Evolutionary conservation across 768 basidiomycete genomes (phyloP), one percentile per base, ranked within the genome.

Genomic region (Serendipita vermifera): DNA sequence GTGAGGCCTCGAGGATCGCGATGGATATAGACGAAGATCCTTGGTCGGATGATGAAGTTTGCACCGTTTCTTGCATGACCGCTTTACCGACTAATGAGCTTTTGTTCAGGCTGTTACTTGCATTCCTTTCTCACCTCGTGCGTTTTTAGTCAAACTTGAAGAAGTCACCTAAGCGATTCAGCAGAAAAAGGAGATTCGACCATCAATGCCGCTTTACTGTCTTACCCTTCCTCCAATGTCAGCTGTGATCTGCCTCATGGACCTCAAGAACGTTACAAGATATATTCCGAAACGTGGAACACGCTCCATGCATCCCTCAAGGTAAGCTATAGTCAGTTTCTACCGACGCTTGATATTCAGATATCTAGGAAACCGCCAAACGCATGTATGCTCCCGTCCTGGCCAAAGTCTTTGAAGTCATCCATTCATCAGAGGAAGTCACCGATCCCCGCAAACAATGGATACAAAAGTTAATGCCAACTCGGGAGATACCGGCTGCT

Each of bases 11-110:
- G n/a, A n/a, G 17, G 15, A 41, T 20, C 26, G 27, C 17, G n/a
- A 51, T 51, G 46, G 46, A 51, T n/a, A 24, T 27, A 7, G 46
- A 51, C n/a, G 15, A 29, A 26, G 46, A 51, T 51, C 15, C 32
- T 15, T 51, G 46, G 46, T 22, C 17, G 5, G 46, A 51, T 9
- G 46, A 51, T 51, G 46, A 51, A n/a, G 46, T 31, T 20, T 5
- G 46, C 32, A 51, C 9, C 17, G 0, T 9, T 6, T 41, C 17
- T 26, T n/a, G 9, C n/a, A n/a, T n/a, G n/a, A 7, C 7, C 0
- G 17, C 7, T 41, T 41, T 17, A n/a, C 15, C 39, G 27, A 20
- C 15, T n/a, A 17, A 6, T 41, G 39, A 41, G 17, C 39, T 6
- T n/a, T 17, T 20, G 0, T 26, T 20, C 17, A 51, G 46, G 46